Percentiles rank a stretch among this genome's conserved stretches.
Evolutionary conservation across 169 alveolate genomes (phyloP).

Genomic region (Cryptosporidium andersoni): DNA sequence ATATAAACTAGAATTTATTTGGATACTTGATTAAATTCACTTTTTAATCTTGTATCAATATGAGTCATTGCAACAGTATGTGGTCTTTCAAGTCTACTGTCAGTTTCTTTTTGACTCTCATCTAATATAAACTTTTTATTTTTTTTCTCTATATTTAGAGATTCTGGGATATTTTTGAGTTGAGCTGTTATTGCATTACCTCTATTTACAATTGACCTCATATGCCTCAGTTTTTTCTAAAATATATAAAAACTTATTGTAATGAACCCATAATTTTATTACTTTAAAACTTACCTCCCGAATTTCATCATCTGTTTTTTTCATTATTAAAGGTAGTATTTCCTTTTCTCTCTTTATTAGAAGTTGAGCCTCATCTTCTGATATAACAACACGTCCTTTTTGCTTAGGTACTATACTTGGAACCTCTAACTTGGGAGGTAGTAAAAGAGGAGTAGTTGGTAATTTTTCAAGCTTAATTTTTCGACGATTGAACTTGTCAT

Average conservation of each 20-base stretch:
- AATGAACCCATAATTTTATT: not conserved
- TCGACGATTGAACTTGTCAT: conserved; percentile 40
- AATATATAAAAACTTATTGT: not conserved
- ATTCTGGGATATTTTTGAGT: conserved; percentile 18
- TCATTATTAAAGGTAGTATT: conserved; percentile 11
- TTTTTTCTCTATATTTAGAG: conserved; percentile 1
- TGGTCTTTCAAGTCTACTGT: conserved; percentile 27
- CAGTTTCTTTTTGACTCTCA: not conserved
- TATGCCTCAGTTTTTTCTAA: conserved; percentile 27
- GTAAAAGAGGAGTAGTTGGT: conserved; percentile 12
- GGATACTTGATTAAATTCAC: conserved; percentile 1
- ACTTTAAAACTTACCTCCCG: conserved; percentile 24
- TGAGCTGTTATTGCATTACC: conserved; percentile 41
- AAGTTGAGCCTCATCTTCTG: conserved; percentile 46
- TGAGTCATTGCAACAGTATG: conserved; percentile 52
- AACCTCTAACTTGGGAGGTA: conserved; percentile 1
- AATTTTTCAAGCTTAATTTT: conserved; percentile 12
- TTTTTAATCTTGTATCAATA: conserved; percentile 11
- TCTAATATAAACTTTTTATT: not conserved
- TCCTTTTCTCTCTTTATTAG: conserved; percentile 28
- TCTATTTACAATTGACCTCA: conserved; percentile 13
- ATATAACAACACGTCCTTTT: conserved; percentile 14
- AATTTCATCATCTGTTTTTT: conserved; percentile 25
- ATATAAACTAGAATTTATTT: not conserved
- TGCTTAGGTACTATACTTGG: not conserved